Percentiles rank a stretch among this genome's conserved stretches.
These are phyloP conservation scores for Bidens hawaiensis DNA, from an alignment of 140 eudicot species.

Conservation along the genomic window DNA sequence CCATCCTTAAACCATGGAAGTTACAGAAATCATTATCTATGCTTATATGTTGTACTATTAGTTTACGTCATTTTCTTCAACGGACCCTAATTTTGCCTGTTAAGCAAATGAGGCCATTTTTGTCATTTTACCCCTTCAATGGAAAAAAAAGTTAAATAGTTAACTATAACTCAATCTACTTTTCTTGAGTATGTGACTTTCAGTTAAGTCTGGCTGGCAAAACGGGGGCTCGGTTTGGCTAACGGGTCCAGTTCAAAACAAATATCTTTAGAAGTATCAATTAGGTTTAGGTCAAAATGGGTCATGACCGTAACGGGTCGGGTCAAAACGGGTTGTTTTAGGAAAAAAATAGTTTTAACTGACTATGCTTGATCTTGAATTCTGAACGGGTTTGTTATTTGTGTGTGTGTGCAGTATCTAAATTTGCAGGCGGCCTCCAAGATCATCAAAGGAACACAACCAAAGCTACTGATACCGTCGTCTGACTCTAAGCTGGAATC, in stretches of 20 bases:
- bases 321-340: neutral
- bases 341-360: neutral
- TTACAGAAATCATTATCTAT: too few relatives aligned
- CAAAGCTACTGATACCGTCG: constrained; percentile 32
- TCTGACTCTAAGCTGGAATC: constrained; percentile 57
- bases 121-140: too few relatives aligned
- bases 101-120: too few relatives aligned
- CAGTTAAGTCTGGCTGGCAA: neutral
- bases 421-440: constrained; percentile 43
- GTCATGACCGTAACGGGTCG: too few relatives aligned
- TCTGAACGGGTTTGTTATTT: neutral
- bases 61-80: too few relatives aligned
- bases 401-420: constrained; percentile 39
- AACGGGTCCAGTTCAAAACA: neutral
- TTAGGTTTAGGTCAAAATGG: neutral
- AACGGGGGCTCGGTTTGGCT: neutral
- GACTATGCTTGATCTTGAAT: neutral
- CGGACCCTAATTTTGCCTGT: too few relatives aligned
- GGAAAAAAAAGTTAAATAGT: too few relatives aligned
- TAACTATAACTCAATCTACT: too few relatives aligned
- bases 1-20: too few relatives aligned
- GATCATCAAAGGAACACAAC: constrained; percentile 34
- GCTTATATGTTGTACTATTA: too few relatives aligned
- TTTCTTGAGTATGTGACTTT: too few relatives aligned
- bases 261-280: too few relatives aligned